These are phyloP conservation scores for Stropharia rugosoannulata DNA, from an alignment of 768 basidiomycete genomes.

Conservation along the genomic window DNA sequence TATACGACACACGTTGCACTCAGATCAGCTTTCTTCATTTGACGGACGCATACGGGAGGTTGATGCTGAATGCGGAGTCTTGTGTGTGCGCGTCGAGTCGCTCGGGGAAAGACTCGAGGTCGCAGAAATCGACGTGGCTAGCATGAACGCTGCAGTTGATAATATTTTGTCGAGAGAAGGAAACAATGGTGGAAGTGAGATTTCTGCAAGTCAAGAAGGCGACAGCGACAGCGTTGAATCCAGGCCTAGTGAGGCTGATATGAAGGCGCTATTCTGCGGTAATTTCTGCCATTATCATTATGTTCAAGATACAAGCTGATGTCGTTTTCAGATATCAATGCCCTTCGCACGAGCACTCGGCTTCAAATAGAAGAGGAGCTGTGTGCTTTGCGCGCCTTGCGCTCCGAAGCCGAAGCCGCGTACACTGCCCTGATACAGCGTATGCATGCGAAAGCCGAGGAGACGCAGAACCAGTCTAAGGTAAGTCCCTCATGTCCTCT, in stretches of 20 bases:
- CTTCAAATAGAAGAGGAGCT: slow-evolving; percentile 8
- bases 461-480: slow-evolving; percentile 18
- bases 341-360: slow-evolving; percentile 8
- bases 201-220: slow-evolving; percentile 28
- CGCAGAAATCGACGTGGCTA: neutral
- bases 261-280: slow-evolving; percentile 45
- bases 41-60: slow-evolving; percentile 40
- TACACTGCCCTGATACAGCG: neutral
- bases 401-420: slow-evolving; percentile 7
- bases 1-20: slow-evolving; percentile 35
- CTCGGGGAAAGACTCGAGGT: slow-evolving; percentile 6
- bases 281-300: slow-evolving; percentile 8
- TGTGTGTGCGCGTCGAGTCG: slow-evolving; percentile 36
- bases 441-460: neutral
- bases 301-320: slow-evolving; percentile 50
- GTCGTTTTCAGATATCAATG: slow-evolving; percentile 38
- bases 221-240: slow-evolving; percentile 18
- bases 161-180: neutral
- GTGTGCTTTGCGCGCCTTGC: slow-evolving; percentile 11
- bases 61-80: slow-evolving; percentile 30
- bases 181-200: slow-evolving; percentile 4
- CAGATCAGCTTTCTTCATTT: slow-evolving; percentile 37
- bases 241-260: slow-evolving; percentile 30
- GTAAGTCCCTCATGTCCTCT: slow-evolving; percentile 22
- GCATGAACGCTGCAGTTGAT: neutral